These are phyloP conservation scores for Clonostachys solani DNA, from an alignment of 2,329 filamentous ascomycete species.

Conservation along the genomic window DNA sequence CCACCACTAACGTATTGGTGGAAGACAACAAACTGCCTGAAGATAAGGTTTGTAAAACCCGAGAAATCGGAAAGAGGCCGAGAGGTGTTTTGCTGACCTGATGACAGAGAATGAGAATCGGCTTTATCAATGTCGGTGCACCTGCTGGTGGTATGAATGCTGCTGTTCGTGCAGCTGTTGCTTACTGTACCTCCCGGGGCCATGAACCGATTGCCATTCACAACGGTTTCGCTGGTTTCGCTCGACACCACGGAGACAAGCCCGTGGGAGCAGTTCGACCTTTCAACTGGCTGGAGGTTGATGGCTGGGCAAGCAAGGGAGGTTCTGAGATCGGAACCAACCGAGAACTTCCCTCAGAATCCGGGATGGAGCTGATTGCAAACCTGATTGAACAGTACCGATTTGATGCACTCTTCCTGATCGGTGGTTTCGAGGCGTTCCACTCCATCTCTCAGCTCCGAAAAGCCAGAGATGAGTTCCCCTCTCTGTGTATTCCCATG, in stretches of 20 bases:
- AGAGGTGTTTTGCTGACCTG: slow-evolving; percentile 17
- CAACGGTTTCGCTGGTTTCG: slow-evolving; percentile 93
- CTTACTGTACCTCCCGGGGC: slow-evolving; percentile 88
- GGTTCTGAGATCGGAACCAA: slow-evolving; percentile 98
- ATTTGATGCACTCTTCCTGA: slow-evolving; percentile 86
- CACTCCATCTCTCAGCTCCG: slow-evolving; percentile 86
- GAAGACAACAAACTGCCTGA: slow-evolving; percentile 62
- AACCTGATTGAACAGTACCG: slow-evolving; percentile 80
- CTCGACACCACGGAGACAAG: slow-evolving; percentile 81
- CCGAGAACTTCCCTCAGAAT: slow-evolving; percentile 82
- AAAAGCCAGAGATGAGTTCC: slow-evolving; percentile 71
- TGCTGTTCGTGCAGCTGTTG: slow-evolving; percentile 86
- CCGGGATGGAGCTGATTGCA: slow-evolving; percentile 78
- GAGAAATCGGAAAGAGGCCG: too few relatives aligned
- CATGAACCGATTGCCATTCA: slow-evolving; percentile 91
- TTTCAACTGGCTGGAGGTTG: slow-evolving; percentile 90
- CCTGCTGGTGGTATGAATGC: slow-evolving; percentile 98
- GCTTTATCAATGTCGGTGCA: slow-evolving; percentile 94
- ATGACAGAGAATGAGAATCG: slow-evolving; percentile 77
- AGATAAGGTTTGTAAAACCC: slow-evolving; percentile 54
- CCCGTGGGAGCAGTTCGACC: slow-evolving; percentile 79
- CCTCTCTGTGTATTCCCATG: slow-evolving; percentile 89
- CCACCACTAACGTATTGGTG: slow-evolving; percentile 80
- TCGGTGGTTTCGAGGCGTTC: slow-evolving; percentile 96
- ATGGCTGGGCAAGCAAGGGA: slow-evolving; percentile 92